These are phyloP conservation scores for Anacardium occidentale DNA, from an alignment of 345 rosid species.

Conservation along the genomic window DNA sequence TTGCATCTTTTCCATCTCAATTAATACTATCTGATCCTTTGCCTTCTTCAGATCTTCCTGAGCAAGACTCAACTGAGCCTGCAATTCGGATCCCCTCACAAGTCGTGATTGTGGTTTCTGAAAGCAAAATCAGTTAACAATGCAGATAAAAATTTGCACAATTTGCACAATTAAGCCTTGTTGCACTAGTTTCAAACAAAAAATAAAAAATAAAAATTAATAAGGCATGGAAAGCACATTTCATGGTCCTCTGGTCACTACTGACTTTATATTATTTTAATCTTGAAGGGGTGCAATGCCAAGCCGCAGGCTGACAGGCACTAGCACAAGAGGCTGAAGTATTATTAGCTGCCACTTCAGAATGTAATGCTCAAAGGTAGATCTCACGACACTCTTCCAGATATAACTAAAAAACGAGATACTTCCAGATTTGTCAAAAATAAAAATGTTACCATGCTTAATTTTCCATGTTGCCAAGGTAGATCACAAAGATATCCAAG, in stretches of 20 bases:
- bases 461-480: not conserved
- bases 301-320: too few species aligned
- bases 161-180: not conserved
- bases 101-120: slow-evolving; percentile 61
- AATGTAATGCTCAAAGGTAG: too few species aligned
- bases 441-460: not conserved
- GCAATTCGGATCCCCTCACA: slow-evolving; percentile 62
- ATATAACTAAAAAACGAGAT: too few species aligned
- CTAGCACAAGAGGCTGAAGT: too few species aligned
- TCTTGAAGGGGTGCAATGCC: too few species aligned
- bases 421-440: too few species aligned
- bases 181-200: too few species aligned
- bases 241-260: not conserved
- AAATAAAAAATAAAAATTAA: too few species aligned
- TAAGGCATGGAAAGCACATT: not conserved
- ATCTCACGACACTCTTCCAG: too few species aligned
- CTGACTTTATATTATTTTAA: not conserved
- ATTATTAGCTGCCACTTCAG: too few species aligned
- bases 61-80: slow-evolving; percentile 55
- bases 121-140: slow-evolving; percentile 28
- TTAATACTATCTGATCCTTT: slow-evolving; percentile 54
- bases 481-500: not conserved
- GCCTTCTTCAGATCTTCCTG: slow-evolving; percentile 95
- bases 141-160: slow-evolving; percentile 16
- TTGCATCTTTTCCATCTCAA: slow-evolving; percentile 77